Conservation (phyloP, 2,329 filamentous ascomycete genomes). For the Penicillium brasilianum region DNA sequence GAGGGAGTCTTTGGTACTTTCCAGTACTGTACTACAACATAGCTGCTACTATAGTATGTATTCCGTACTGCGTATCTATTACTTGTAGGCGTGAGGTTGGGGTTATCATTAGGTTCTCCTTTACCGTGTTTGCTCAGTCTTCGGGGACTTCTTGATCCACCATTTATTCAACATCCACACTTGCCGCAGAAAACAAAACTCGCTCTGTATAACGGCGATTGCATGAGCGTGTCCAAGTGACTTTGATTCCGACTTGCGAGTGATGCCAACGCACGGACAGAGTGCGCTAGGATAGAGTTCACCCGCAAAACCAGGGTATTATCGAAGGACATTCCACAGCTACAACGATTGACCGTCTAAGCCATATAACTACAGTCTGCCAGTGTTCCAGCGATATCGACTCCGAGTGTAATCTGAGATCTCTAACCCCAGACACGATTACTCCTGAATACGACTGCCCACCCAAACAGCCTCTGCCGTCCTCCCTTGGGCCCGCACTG, state of each 20-base stretch:
- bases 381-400: background rate
- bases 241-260: background rate
- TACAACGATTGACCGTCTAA: too few relatives aligned
- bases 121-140: background rate
- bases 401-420: background rate
- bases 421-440: too few relatives aligned
- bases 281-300: slow-evolving; percentile 4
- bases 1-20: background rate
- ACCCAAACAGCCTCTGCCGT: background rate
- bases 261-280: slow-evolving; percentile 8
- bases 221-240: background rate
- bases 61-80: too few relatives aligned
- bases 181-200: background rate
- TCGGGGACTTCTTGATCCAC: background rate
- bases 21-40: background rate
- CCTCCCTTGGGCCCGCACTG: background rate
- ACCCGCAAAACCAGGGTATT: slow-evolving; percentile 8
- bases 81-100: background rate
- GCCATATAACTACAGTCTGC: background rate
- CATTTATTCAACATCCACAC: background rate
- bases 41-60: background rate
- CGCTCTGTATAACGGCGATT: background rate
- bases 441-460: background rate
- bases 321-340: background rate
- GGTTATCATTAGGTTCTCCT: background rate